A percentile compares a stretch with the other conserved stretches of the same genome.
Conservation (phyloP, 2,329 filamentous ascomycete genomes). For the Nigrograna mackinnonii region DNA sequence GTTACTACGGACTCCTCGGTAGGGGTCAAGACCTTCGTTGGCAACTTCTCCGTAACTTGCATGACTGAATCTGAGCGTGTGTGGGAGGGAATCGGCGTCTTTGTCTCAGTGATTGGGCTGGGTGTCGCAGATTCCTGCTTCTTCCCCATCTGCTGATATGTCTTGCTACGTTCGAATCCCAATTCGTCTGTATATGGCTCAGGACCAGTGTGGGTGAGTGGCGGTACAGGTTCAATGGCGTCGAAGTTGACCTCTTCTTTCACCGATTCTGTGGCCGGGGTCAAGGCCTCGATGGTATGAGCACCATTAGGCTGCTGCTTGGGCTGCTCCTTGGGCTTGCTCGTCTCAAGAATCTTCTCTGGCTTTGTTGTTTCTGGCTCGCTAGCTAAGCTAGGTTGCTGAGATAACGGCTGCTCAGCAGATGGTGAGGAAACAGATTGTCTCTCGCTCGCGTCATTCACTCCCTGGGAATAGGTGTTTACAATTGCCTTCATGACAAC, state of each 20-base stretch:
- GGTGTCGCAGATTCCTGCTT: not conserved
- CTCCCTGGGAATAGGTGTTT: conserved; percentile 14
- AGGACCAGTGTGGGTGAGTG: conserved; percentile 9
- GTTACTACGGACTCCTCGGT: too few relatives aligned
- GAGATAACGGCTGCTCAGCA: not conserved
- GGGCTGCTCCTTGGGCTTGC: not conserved
- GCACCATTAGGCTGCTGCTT: not conserved
- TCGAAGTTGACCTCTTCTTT: conserved; percentile 2
- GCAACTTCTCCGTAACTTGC: not conserved
- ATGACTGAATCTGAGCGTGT: not conserved
- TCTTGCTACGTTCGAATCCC: not conserved
- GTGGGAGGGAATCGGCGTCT: not conserved
- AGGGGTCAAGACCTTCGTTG: too few relatives aligned
- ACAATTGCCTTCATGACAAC: conserved; percentile 33
- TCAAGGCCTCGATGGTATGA: not conserved
- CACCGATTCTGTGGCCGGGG: not conserved
- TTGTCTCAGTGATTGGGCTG: not conserved
- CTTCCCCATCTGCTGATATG: not conserved
- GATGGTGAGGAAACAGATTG: not conserved
- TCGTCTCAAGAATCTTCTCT: not conserved
- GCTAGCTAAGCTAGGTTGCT: too few relatives aligned
- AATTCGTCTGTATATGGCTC: conserved; percentile 7
- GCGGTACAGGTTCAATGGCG: conserved; percentile 8
- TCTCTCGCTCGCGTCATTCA: not conserved
- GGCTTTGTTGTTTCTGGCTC: too few relatives aligned